Evolutionary conservation across 129 eudicot genomes (phyloP).

Genomic region (Artemisia annua): DNA sequence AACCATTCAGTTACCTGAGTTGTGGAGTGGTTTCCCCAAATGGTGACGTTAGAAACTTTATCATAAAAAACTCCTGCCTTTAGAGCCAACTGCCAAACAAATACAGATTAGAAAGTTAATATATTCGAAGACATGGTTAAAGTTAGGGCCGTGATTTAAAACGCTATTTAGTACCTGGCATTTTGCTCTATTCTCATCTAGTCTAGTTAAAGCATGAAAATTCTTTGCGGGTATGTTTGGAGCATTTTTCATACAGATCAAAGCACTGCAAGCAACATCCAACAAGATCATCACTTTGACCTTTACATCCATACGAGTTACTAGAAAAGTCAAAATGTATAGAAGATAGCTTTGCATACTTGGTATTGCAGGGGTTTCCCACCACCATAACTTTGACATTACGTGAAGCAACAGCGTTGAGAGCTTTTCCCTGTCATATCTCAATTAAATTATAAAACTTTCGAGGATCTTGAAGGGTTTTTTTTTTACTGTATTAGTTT

Average conservation of each 20-base stretch:
- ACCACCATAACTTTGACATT: slow-evolving; percentile 94
- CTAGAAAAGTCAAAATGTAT: neutral
- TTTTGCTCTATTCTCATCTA: slow-evolving; percentile 98
- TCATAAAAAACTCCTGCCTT: slow-evolving; percentile 98
- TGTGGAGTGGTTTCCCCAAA: slow-evolving; percentile 99
- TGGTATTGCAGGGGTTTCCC: slow-evolving; percentile 99
- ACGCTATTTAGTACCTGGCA: slow-evolving; percentile 63
- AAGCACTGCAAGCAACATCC: slow-evolving; percentile 65
- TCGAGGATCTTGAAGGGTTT: too few relatives aligned
- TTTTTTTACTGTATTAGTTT: too few relatives aligned
- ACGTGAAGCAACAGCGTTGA: slow-evolving; percentile 93
- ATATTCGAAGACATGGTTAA: neutral
- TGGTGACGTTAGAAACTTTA: slow-evolving; percentile 89
- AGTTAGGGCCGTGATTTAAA: neutral
- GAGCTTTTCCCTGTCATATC: slow-evolving; percentile 83
- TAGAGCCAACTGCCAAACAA: slow-evolving; percentile 71
- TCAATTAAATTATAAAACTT: slow-evolving; percentile 4
- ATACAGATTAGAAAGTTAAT: neutral
- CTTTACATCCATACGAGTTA: slow-evolving; percentile 1
- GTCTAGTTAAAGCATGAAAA: slow-evolving; percentile 96
- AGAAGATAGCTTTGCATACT: slow-evolving; percentile 42
- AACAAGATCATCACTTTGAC: slow-evolving; percentile 9
- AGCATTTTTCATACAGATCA: slow-evolving; percentile 98
- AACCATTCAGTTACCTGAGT: slow-evolving; percentile 62
- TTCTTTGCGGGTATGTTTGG: slow-evolving; percentile 93